phyloP scores from a whole-genome alignment of 805 yeast species.

The Blastobotrys peoriensis region DNA sequence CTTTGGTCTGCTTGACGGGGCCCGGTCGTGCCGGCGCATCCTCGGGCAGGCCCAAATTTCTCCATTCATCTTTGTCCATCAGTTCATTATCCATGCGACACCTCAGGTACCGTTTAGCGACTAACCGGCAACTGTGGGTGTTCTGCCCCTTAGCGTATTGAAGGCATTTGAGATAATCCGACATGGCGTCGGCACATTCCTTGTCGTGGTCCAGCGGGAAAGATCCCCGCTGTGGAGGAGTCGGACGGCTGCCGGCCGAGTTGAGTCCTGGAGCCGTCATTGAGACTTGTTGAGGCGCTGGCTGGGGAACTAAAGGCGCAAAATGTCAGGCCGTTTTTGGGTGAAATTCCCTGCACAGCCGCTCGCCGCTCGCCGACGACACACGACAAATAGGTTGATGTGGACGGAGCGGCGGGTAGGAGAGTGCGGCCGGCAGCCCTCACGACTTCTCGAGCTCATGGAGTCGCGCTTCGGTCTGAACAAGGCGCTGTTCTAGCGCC shows the following conservation, averaged over 20 bases:
- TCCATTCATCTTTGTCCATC: constrained; percentile 57
- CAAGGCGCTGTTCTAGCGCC: constrained; percentile 28
- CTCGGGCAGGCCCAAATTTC: constrained; percentile 54
- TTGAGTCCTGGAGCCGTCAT: constrained; percentile 23
- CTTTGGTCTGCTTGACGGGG: too few species aligned
- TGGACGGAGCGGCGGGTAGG: too few species aligned
- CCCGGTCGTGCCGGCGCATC: too few species aligned
- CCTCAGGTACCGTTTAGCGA: constrained; percentile 74
- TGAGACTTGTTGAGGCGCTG: too few species aligned
- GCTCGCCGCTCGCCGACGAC: too few species aligned
- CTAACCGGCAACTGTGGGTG: constrained; percentile 81
- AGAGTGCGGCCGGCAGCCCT: too few species aligned
- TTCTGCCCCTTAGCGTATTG: constrained; percentile 72
- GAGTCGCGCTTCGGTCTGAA: constrained; percentile 26
- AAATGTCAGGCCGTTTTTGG: too few species aligned
- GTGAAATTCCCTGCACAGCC: too few species aligned
- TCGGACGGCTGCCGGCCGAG: constrained; percentile 42
- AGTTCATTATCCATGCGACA: constrained; percentile 83
- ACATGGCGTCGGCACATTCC: constrained; percentile 76
- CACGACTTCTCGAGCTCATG: not conserved
- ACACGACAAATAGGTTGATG: too few species aligned
- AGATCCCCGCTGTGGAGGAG: constrained; percentile 95
- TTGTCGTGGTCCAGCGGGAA: constrained; percentile 88
- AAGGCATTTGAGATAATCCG: constrained; percentile 69
- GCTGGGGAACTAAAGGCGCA: too few species aligned